phyloP scores from a whole-genome alignment of 139 green algal genomes.

The Chlamydomonas eustigma region DNA sequence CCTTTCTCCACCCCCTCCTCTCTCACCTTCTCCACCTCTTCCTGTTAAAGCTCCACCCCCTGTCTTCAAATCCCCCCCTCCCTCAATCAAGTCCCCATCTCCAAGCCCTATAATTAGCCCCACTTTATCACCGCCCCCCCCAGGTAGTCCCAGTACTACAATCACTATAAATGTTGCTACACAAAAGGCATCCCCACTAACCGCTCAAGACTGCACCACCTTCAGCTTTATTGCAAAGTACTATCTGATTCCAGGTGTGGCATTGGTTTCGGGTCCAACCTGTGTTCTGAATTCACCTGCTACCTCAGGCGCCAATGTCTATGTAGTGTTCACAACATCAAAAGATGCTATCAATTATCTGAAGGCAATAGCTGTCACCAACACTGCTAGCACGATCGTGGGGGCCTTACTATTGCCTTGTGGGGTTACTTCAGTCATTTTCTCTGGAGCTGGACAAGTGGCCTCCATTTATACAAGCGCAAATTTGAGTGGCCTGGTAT shows the following conservation, averaged over 20 bases:
- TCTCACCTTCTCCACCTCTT: no score
- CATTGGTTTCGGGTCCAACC: neutral
- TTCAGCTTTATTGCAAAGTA: slow-evolving; percentile 10
- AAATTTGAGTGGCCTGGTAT: no score
- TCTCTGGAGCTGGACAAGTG: neutral
- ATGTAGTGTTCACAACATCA: neutral
- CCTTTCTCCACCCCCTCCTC: neutral
- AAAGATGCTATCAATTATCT: neutral
- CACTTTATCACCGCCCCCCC: neutral
- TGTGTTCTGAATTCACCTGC: neutral
- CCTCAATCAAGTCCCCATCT: neutral
- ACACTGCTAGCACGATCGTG: slow-evolving; percentile 3
- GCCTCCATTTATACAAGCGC: neutral
- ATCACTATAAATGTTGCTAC: no score
- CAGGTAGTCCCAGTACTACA: no score
- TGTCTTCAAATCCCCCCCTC: neutral
- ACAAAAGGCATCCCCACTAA: no score
- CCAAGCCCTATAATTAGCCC: neutral
- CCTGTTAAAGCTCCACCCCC: neutral
- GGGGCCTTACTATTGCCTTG: neutral
- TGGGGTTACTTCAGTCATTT: neutral
- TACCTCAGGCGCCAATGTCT: neutral
- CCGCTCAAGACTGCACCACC: slow-evolving; percentile 9
- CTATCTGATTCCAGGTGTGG: neutral
- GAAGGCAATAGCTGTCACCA: neutral